Conservation (phyloP, 148 eudicot genomes). For the Fallopia convolvulus region DNA sequence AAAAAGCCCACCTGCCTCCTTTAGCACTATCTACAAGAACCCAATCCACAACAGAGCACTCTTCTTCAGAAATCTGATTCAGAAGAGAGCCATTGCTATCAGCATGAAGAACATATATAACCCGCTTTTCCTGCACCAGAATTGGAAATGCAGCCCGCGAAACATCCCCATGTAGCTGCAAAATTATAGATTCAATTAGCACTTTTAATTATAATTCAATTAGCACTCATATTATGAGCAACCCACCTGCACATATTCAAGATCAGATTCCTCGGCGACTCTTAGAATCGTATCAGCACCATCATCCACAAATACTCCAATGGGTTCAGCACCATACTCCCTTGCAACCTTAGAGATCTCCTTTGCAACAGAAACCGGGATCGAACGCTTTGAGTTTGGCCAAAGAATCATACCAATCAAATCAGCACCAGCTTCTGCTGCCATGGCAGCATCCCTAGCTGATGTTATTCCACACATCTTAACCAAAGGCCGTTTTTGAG, state of each 20-base stretch:
- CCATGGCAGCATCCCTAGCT: constrained; percentile 84
- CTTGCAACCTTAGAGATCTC: constrained; percentile 79
- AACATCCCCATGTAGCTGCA: constrained; percentile 88
- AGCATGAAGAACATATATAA: constrained; percentile 90
- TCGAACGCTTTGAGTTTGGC: constrained; percentile 92
- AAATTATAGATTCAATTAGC: background rate
- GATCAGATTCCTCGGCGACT: constrained; percentile 58
- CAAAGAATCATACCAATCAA: constrained; percentile 92
- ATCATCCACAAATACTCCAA: constrained; percentile 94
- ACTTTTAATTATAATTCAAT: no score
- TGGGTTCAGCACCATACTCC: constrained; percentile 73
- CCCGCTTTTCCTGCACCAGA: constrained; percentile 42
- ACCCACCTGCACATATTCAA: constrained; percentile 68
- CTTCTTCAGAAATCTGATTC: constrained; percentile 67
- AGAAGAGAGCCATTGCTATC: constrained; percentile 65
- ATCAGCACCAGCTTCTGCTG: constrained; percentile 94
- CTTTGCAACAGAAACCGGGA: constrained; percentile 69
- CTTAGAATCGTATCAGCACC: constrained; percentile 63
- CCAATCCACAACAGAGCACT: constrained; percentile 78
- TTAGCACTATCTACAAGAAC: constrained; percentile 80
- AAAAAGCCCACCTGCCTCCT: constrained; percentile 71
- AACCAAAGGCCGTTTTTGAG: constrained; percentile 47
- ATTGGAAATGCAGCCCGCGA: constrained; percentile 69
- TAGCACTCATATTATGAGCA: background rate
- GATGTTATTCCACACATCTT: constrained; percentile 97